Conservation (phyloP, 2,329 filamentous ascomycete genomes). For the Podosphaera fusca region DNA sequence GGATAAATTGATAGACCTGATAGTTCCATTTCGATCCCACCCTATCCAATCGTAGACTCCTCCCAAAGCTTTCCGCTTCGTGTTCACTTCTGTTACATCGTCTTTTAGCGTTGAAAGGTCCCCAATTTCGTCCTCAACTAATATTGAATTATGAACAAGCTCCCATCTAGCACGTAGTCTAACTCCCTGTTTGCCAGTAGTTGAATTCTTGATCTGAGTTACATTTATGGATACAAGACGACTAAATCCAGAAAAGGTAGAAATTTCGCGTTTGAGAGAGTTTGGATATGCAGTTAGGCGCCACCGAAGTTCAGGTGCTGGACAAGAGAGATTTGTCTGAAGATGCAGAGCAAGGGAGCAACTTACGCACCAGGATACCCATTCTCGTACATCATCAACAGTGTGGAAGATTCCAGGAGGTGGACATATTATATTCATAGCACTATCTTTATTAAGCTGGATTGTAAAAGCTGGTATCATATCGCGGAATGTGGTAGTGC, state of each 20-base stretch:
- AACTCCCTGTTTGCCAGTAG: neutral
- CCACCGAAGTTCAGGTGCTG: neutral
- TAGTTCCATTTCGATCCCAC: too few species aligned
- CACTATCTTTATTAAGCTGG: neutral
- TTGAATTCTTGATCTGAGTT: neutral
- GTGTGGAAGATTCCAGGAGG: conserved; percentile 4
- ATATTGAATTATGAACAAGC: neutral
- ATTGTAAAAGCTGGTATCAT: conserved; percentile 4
- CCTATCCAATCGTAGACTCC: too few species aligned
- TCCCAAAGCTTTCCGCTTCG: too few species aligned
- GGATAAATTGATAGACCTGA: too few species aligned
- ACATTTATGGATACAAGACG: conserved; percentile 1
- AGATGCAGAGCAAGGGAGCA: conserved; percentile 8
- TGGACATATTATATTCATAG: conserved; percentile 6
- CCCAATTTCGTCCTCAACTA: too few species aligned
- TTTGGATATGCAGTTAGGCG: neutral
- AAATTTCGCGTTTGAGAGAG: neutral
- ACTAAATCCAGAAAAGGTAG: neutral
- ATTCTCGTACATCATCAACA: conserved; percentile 9
- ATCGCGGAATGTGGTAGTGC: conserved; percentile 6
- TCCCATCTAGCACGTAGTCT: conserved; percentile 3
- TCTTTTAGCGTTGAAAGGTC: too few species aligned
- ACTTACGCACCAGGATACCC: conserved; percentile 10
- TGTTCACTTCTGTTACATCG: too few species aligned
- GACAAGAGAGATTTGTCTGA: neutral